These are phyloP conservation scores for Candida schatavii DNA, from an alignment of 805 yeast genomes.

Conservation along the genomic window DNA sequence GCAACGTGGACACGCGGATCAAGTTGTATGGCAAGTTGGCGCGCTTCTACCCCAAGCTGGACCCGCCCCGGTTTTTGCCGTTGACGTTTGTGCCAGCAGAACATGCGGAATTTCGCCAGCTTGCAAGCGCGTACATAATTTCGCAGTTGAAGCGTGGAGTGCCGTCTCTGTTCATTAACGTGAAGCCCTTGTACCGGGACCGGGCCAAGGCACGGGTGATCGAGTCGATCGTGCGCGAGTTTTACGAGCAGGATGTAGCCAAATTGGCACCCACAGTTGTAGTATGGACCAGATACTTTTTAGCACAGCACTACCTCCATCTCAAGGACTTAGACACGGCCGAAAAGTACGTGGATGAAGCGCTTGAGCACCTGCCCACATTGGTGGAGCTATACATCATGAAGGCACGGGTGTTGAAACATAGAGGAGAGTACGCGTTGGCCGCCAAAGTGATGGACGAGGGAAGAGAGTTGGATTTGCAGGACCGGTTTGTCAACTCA, in stretches of 20 bases:
- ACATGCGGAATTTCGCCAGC: slow-evolving; percentile 42
- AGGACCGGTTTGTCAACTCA: slow-evolving; percentile 88
- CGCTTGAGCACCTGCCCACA: slow-evolving; percentile 75
- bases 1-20: slow-evolving; percentile 48
- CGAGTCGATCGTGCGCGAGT: slow-evolving; percentile 52
- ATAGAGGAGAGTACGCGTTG: slow-evolving; percentile 53
- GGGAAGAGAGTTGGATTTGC: slow-evolving; percentile 76
- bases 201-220: slow-evolving; percentile 39
- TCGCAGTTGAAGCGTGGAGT: slow-evolving; percentile 73
- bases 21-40: slow-evolving; percentile 64
- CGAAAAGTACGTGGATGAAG: slow-evolving; percentile 52
- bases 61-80: slow-evolving; percentile 77
- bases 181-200: slow-evolving; percentile 73
- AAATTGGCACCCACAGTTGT: slow-evolving; percentile 42
- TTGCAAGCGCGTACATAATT: slow-evolving; percentile 53
- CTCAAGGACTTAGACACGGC: slow-evolving; percentile 56
- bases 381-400: slow-evolving; percentile 76
- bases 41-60: slow-evolving; percentile 76
- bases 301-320: slow-evolving; percentile 73
- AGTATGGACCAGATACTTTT: slow-evolving; percentile 72
- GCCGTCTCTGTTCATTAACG: slow-evolving; percentile 84
- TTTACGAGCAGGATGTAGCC: slow-evolving; percentile 27
- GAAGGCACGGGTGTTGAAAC: slow-evolving; percentile 79
- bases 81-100: slow-evolving; percentile 64
- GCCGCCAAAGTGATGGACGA: slow-evolving; percentile 68